phyloP scores from a whole-genome alignment of 768 basidiomycete species.

The Boletus rufocinnamomeus region DNA sequence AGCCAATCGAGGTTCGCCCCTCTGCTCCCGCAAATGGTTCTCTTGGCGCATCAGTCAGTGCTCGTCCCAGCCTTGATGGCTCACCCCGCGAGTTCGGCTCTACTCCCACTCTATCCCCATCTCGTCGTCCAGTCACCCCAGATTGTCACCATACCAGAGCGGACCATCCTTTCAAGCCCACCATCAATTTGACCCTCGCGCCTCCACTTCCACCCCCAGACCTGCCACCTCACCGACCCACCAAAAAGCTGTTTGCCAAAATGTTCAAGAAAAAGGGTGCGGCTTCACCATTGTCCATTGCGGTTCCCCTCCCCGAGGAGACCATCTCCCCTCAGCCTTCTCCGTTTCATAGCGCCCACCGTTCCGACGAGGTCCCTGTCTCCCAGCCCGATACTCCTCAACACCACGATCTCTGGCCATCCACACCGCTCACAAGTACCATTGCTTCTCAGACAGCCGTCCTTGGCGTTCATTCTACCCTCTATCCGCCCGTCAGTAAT shows the following conservation, averaged over 20 bases:
- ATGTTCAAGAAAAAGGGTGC: slow-evolving; percentile 62
- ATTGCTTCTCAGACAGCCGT: slow-evolving; percentile 43
- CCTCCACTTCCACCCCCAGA: slow-evolving; percentile 19
- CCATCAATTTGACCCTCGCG: slow-evolving; percentile 19
- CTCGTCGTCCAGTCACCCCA: slow-evolving; percentile 17
- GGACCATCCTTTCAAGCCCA: slow-evolving; percentile 7
- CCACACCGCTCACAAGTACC: slow-evolving; percentile 14
- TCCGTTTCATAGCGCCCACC: slow-evolving; percentile 10
- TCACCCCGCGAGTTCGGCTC: slow-evolving; percentile 25
- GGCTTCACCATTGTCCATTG: slow-evolving; percentile 21
- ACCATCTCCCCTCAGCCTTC: slow-evolving; percentile 20
- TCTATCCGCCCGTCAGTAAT: slow-evolving; percentile 49
- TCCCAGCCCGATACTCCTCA: slow-evolving; percentile 12
- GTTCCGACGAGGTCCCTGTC: slow-evolving; percentile 20
- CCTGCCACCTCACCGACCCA: slow-evolving; percentile 40
- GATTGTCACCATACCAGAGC: slow-evolving; percentile 6
- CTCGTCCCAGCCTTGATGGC: slow-evolving; percentile 35
- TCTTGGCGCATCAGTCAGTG: slow-evolving; percentile 17
- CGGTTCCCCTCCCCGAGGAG: slow-evolving; percentile 33
- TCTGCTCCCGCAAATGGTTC: slow-evolving; percentile 14
- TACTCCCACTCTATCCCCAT: neutral
- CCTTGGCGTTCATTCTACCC: slow-evolving; percentile 70
- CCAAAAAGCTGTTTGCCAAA: slow-evolving; percentile 65
- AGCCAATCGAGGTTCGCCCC: slow-evolving; percentile 75
- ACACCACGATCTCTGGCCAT: slow-evolving; percentile 16